Conservation (phyloP, 2,329 filamentous ascomycete genomes). For the Neoarthrinium moseri region DNA sequence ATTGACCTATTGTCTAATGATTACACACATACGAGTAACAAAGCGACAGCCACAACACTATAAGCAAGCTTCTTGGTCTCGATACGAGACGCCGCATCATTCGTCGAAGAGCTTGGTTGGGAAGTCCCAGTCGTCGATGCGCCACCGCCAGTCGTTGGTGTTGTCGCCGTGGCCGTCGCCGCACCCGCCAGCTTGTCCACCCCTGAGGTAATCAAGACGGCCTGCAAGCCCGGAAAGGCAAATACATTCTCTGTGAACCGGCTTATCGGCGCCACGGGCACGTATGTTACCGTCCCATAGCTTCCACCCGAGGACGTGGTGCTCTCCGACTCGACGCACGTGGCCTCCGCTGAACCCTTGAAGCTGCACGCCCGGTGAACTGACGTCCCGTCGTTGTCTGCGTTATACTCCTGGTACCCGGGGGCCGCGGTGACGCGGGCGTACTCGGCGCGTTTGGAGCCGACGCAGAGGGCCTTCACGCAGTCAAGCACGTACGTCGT, state of each 20-base stretch:
- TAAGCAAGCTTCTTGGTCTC: no score
- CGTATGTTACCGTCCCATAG: background rate
- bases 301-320: background rate
- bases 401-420: background rate
- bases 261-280: background rate
- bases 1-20: no score
- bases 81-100: no score
- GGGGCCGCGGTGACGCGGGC: constrained; percentile 2
- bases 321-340: background rate
- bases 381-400: background rate
- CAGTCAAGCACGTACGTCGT: constrained; percentile 6
- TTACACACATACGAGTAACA: no score
- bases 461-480: background rate
- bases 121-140: background rate
- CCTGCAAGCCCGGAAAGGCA: background rate
- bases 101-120: no score
- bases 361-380: background rate
- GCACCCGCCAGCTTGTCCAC: background rate
- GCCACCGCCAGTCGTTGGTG: background rate
- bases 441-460: constrained; percentile 2
- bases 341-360: background rate
- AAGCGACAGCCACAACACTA: no score
- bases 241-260: background rate
- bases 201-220: constrained; percentile 5
- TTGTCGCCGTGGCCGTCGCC: background rate